Evolutionary conservation across 2,329 filamentous ascomycete species (phyloP).

Genomic region (Tricladium varicosporioides): DNA sequence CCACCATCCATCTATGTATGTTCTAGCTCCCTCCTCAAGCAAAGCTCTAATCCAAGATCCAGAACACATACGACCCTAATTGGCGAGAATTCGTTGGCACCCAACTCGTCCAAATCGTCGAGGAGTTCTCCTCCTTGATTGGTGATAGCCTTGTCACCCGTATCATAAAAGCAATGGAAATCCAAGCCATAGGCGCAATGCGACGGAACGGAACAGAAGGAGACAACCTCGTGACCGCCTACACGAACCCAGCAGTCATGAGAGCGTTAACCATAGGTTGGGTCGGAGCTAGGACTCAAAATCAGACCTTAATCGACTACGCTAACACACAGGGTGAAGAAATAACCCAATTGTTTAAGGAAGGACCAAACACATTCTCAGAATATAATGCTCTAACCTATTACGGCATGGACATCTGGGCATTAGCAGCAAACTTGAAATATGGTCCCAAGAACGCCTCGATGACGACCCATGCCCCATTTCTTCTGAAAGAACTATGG

Average conservation of each 20-base stretch:
- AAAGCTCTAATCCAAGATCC: no score
- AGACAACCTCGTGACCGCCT: slow-evolving; percentile 33
- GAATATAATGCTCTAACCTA: slow-evolving; percentile 58
- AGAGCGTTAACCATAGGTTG: slow-evolving; percentile 57
- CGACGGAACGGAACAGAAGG: slow-evolving; percentile 59
- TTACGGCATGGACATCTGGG: slow-evolving; percentile 56
- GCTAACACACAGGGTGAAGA: slow-evolving; percentile 55
- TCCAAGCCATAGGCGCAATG: slow-evolving; percentile 55
- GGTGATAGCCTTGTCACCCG: slow-evolving; percentile 37
- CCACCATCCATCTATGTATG: slow-evolving; percentile 36
- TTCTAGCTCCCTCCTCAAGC: background rate
- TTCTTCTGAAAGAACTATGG: slow-evolving; percentile 53
- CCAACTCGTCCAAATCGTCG: slow-evolving; percentile 54
- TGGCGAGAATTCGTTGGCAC: slow-evolving; percentile 63
- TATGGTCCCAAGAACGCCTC: slow-evolving; percentile 53
- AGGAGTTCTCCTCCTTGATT: slow-evolving; percentile 52
- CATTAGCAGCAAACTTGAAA: slow-evolving; percentile 44
- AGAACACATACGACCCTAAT: slow-evolving; percentile 60
- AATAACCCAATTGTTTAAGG: slow-evolving; percentile 54
- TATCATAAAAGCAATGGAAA: slow-evolving; percentile 52
- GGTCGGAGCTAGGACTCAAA: slow-evolving; percentile 50
- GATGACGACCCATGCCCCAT: slow-evolving; percentile 49
- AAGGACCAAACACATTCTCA: slow-evolving; percentile 49
- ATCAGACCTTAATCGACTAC: slow-evolving; percentile 56
- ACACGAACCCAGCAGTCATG: slow-evolving; percentile 50